Evolutionary conservation across 495 filamentous ascomycete genomes (phyloP), one percentile per base, ranked within the genome.

Genomic region (Aspergillus sclerotioniger): DNA sequence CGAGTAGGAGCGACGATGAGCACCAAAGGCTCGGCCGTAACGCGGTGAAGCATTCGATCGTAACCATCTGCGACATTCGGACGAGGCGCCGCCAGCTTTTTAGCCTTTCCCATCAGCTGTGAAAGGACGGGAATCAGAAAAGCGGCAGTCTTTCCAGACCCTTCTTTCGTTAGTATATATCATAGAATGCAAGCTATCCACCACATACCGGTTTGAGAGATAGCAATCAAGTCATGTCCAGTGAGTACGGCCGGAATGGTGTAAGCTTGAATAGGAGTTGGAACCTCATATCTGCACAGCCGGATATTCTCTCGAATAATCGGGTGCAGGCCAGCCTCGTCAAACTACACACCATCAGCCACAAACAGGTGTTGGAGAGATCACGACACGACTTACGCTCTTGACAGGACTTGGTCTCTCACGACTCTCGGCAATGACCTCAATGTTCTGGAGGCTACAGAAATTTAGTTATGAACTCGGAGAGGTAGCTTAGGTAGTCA

Each of bases 81-180:
- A 28, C 91, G 89, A 47, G 85, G 79, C 15, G 88, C 91, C 1
- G 85, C 84, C 3, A 95, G 75, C 71, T 90, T 90, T 71, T 88
- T 91, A 0, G 87, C 90, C 73, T 97, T 98, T 21, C 94, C 94
- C 91, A 96, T 95, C 28, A 97, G 71, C 71, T 90, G 84, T 35
- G 91, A 96, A 41, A 97, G 62, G 45, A 94, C 90, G 0, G 94
- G 94, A 56, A 97, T 87, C 3, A 98, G 70, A 65, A 92, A 98
- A 0, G 94, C 92, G 0, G 87, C 94, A 1, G 94, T 98, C 76
- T 98, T 98, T 54, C 94, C 94, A 39, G 92, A 96, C 20, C 94
- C 93, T 98, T 54, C 8, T 33, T 41, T 33, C 9, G 48, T 67
- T 47, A 67, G 52, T 16, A 19, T 35, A 19, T 35, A 2, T 3